Evolutionary conservation across 805 yeast genomes (phyloP).

Genomic region (Cyberlindnera sargentensis): DNA sequence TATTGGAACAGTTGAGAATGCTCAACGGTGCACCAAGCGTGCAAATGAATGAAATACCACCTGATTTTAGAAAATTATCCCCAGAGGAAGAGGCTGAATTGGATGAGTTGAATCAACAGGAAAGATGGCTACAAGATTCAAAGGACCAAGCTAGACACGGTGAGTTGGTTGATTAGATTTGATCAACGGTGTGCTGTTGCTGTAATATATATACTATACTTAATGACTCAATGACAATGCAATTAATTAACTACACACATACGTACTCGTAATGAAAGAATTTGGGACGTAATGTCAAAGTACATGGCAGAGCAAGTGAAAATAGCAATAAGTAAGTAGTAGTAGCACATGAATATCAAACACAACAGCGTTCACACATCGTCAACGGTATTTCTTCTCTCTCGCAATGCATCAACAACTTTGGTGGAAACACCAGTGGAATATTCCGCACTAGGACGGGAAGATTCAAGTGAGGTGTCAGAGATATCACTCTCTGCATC

Average conservation of each 20-base stretch:
- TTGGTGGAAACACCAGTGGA: constrained; percentile 21
- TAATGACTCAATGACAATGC: too few relatives aligned
- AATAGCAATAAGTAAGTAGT: too few relatives aligned
- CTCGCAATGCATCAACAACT: constrained; percentile 23
- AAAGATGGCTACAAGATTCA: constrained; percentile 26
- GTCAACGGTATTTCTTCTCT: constrained; percentile 17
- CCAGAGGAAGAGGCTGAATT: constrained; percentile 35
- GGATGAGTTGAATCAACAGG: constrained; percentile 29
- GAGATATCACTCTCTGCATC: constrained; percentile 24
- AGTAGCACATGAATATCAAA: too few relatives aligned
- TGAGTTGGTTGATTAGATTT: constrained; percentile 23
- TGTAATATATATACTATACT: not conserved
- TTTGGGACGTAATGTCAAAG: too few relatives aligned
- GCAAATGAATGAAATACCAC: constrained; percentile 86
- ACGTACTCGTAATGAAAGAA: too few relatives aligned
- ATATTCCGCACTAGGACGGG: constrained; percentile 4
- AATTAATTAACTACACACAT: too few relatives aligned
- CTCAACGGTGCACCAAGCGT: constrained; percentile 93
- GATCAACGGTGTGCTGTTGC: not conserved
- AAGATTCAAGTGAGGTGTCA: constrained; percentile 21
- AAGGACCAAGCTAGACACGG: constrained; percentile 33
- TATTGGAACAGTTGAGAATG: constrained; percentile 73
- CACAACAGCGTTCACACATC: not conserved
- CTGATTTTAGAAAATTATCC: constrained; percentile 32
- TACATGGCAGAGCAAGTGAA: not conserved